Percentiles rank a stretch among this genome's conserved stretches.
These are phyloP conservation scores for Ogataea trehaloabstinens DNA, from an alignment of 805 yeast genomes.

Conservation along the genomic window DNA sequence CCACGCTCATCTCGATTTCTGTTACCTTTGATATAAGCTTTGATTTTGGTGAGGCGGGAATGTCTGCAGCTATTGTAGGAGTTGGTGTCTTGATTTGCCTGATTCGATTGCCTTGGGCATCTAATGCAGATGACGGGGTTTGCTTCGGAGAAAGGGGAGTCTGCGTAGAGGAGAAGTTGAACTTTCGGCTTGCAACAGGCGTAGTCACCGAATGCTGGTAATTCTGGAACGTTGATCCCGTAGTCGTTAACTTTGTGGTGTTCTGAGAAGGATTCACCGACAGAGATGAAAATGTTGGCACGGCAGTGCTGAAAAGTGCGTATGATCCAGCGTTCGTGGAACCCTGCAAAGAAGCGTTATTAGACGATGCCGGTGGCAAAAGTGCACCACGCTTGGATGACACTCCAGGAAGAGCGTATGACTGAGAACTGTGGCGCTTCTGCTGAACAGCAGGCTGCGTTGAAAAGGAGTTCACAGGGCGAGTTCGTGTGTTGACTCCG, in stretches of 20 bases:
- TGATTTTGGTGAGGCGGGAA: conserved; percentile 25
- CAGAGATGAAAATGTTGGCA: conserved; percentile 6
- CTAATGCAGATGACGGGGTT: conserved; percentile 1
- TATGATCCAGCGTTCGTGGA: background rate
- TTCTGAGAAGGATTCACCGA: conserved; percentile 7
- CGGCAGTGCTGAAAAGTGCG: background rate
- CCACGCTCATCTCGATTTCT: conserved; percentile 26
- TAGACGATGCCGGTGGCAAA: conserved; percentile 4
- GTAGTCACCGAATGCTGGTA: background rate
- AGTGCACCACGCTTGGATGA: conserved; percentile 25
- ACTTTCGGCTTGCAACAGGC: background rate
- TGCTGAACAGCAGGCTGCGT: conserved; percentile 26
- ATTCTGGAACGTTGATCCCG: background rate
- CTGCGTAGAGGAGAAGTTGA: background rate
- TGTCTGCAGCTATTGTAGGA: conserved; percentile 19
- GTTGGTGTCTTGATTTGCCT: conserved; percentile 21
- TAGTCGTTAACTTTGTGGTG: background rate
- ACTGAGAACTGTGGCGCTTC: conserved; percentile 32
- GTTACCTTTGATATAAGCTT: conserved; percentile 16
- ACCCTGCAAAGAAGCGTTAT: background rate
- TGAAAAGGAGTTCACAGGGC: conserved; percentile 16
- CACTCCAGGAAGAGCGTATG: conserved; percentile 19
- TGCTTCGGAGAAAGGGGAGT: conserved; percentile 5
- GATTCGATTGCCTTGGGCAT: conserved; percentile 6
- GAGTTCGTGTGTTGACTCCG: conserved; percentile 5